These are phyloP conservation scores for Solanum clarkiae DNA, from an alignment of 257 asterid genomes.

Conservation along the genomic window DNA sequence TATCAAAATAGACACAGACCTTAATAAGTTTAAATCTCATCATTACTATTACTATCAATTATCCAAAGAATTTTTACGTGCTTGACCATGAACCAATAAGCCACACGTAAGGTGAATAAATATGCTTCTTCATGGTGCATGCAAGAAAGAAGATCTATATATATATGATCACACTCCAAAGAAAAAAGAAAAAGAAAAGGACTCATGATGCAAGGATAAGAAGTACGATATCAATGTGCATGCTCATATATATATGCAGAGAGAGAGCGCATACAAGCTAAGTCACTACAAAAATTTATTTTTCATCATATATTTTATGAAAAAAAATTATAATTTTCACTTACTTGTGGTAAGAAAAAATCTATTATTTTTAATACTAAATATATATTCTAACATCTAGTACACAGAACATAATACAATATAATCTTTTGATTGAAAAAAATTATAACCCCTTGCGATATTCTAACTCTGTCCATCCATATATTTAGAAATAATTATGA, in stretches of 20 bases:
- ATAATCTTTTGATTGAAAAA: neutral
- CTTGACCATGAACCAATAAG: neutral
- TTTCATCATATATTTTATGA: too few relatives aligned
- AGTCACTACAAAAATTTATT: too few relatives aligned
- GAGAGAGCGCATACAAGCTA: too few relatives aligned
- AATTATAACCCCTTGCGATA: neutral
- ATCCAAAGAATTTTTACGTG: neutral
- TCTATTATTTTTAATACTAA: too few relatives aligned
- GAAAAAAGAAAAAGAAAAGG: neutral
- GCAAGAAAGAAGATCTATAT: neutral
- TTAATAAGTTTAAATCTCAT: too few relatives aligned
- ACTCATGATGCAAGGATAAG: neutral
- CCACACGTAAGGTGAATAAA: neutral
- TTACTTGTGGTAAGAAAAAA: too few relatives aligned
- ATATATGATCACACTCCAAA: neutral
- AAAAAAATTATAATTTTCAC: too few relatives aligned
- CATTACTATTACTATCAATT: neutral
- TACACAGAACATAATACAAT: too few relatives aligned
- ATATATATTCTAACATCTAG: too few relatives aligned
- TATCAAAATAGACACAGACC: too few relatives aligned
- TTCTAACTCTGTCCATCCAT: neutral
- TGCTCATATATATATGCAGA: neutral
- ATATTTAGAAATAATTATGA: neutral
- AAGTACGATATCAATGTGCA: neutral
- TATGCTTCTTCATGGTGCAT: neutral